phyloP scores from a whole-genome alignment of 108 stramenopile species.

The Cyclotella sp. region DNA sequence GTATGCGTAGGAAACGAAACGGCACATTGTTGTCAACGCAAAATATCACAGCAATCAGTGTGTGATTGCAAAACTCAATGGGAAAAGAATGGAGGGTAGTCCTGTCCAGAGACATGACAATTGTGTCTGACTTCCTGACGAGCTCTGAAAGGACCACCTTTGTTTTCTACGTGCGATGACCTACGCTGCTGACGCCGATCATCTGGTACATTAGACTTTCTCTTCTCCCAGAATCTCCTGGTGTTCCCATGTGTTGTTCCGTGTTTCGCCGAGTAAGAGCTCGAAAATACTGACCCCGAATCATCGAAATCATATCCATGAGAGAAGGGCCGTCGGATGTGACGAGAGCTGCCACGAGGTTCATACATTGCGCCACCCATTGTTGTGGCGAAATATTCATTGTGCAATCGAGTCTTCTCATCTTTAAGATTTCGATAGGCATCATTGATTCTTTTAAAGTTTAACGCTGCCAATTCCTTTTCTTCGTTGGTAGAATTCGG shows the following conservation, averaged over 20 bases:
- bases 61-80: constrained; percentile 18
- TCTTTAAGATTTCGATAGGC: constrained; percentile 74
- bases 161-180: constrained; percentile 11
- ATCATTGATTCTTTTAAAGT: constrained; percentile 76
- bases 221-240: neutral
- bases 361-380: constrained; percentile 40
- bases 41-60: no score
- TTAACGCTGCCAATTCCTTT: constrained; percentile 62
- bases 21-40: neutral
- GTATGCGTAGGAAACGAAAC: no score
- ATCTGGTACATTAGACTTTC: constrained; percentile 5
- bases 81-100: constrained; percentile 43
- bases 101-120: constrained; percentile 36
- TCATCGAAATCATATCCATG: constrained; percentile 29
- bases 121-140: constrained; percentile 36
- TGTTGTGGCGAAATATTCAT: constrained; percentile 34
- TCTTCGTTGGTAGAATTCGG: constrained; percentile 59
- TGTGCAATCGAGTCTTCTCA: constrained; percentile 6
- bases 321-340: constrained; percentile 29
- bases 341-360: constrained; percentile 22
- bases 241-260: constrained; percentile 15
- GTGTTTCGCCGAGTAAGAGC: constrained; percentile 35
- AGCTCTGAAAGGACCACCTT: constrained; percentile 20
- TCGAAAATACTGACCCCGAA: constrained; percentile 16
- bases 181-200: neutral